Conservation (phyloP, 2,329 filamentous ascomycete species). For the Fusarium pseudocircinatum region DNA sequence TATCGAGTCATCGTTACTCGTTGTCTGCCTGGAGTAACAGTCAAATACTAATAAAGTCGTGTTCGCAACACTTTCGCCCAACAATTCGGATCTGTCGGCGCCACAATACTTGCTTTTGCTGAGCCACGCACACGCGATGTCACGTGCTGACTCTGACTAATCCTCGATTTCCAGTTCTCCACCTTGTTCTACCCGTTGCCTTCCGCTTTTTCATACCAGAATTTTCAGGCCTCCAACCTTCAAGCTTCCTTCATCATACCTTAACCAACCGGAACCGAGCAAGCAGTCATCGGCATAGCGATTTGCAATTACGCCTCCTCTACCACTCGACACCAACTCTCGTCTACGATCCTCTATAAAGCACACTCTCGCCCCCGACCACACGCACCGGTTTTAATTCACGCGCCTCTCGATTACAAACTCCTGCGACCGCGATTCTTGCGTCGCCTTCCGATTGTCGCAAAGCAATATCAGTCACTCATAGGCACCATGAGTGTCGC, state of each 20-base stretch:
- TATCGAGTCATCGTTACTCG: conserved; percentile 36
- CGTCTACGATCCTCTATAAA: not conserved
- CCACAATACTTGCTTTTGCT: conserved; percentile 32
- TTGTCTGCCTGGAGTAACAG: conserved; percentile 35
- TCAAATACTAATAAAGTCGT: conserved; percentile 42
- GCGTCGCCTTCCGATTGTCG: conserved; percentile 20
- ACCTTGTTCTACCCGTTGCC: conserved; percentile 35
- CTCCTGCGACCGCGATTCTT: conserved; percentile 21
- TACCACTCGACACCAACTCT: not conserved
- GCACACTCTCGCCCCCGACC: not conserved
- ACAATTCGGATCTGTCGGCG: conserved; percentile 37
- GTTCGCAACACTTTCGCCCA: conserved; percentile 11
- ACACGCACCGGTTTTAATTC: not conserved
- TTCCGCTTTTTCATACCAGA: conserved; percentile 47
- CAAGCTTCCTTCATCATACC: conserved; percentile 35
- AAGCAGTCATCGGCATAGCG: conserved; percentile 19
- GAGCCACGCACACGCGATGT: conserved; percentile 36
- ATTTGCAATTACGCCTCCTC: conserved; percentile 1
- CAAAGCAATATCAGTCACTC: conserved; percentile 15
- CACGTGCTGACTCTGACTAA: conserved; percentile 49
- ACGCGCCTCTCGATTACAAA: conserved; percentile 20
- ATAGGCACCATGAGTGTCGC: conserved; percentile 59
- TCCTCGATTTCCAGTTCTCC: conserved; percentile 36
- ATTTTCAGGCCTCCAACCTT: conserved; percentile 49
- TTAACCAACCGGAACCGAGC: conserved; percentile 16